phyloP scores from a whole-genome alignment of 176 grass and related monocot species.

The Bothriochloa decipiens region DNA sequence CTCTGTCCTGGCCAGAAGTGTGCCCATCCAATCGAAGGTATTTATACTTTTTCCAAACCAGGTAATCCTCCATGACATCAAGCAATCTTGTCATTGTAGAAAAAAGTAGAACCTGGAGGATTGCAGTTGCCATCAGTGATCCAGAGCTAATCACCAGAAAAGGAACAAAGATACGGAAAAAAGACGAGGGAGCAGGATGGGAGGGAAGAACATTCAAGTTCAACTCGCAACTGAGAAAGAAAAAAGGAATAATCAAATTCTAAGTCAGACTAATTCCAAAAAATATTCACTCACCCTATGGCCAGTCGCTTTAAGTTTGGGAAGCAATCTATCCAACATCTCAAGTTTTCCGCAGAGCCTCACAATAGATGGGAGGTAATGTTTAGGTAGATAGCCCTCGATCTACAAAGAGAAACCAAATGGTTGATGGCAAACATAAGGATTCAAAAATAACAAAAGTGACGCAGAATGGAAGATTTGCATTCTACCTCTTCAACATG shows the following conservation, averaged over 20 bases:
- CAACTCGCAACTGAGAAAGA: slow-evolving; percentile 17
- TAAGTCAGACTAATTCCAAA: not conserved
- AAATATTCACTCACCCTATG: slow-evolving; percentile 71
- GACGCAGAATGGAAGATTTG: slow-evolving; percentile 15
- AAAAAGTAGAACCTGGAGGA: slow-evolving; percentile 86
- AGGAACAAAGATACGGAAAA: not conserved
- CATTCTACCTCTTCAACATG: slow-evolving; percentile 83
- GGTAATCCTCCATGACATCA: slow-evolving; percentile 99
- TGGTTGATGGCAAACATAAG: not conserved
- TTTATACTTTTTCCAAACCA: slow-evolving; percentile 82
- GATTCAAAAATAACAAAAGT: slow-evolving; percentile 22
- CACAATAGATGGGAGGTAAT: slow-evolving; percentile 84
- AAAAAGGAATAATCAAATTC: not conserved
- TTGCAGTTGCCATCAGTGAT: slow-evolving; percentile 20
- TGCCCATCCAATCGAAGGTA: slow-evolving; percentile 99
- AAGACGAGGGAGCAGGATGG: not conserved
- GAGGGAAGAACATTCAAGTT: not conserved
- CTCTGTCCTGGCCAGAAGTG: slow-evolving; percentile 91
- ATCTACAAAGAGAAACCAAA: slow-evolving; percentile 66
- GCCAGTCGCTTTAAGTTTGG: slow-evolving; percentile 94
- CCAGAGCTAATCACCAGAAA: slow-evolving; percentile 26
- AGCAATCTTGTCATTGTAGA: slow-evolving; percentile 99
- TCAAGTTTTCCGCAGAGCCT: slow-evolving; percentile 98
- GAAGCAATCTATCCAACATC: slow-evolving; percentile 93
- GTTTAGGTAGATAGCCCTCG: slow-evolving; percentile 86